Percentiles rank a stretch among this genome's conserved stretches.
phyloP scores from a whole-genome alignment of 352 stramenopile genomes.

The Phytophthora melonis region DNA sequence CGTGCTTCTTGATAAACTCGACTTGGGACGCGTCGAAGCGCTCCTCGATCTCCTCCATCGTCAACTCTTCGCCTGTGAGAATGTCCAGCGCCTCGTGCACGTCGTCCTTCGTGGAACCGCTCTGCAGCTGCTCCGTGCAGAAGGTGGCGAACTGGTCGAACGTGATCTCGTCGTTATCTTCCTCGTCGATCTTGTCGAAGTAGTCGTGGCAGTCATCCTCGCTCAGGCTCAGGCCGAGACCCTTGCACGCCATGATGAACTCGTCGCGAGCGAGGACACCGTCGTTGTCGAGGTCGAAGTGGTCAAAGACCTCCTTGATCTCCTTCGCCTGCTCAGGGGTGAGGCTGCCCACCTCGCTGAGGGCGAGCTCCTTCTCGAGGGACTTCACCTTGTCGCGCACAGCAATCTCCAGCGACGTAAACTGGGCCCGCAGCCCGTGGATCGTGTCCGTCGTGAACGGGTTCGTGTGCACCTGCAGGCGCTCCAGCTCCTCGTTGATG shows the following conservation, averaged over 20 bases:
- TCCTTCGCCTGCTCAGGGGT: constrained; percentile 86
- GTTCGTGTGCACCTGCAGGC: constrained; percentile 90
- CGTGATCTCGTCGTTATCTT: constrained; percentile 87
- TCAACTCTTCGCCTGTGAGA: constrained; percentile 76
- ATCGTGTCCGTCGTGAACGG: constrained; percentile 92
- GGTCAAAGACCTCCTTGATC: constrained; percentile 92
- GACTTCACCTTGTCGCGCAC: constrained; percentile 89
- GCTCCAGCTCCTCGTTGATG: constrained; percentile 85
- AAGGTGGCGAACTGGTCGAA: constrained; percentile 90
- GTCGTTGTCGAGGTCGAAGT: constrained; percentile 92
- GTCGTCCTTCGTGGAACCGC: constrained; percentile 84
- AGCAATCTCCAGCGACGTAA: constrained; percentile 81
- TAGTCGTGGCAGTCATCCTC: constrained; percentile 91
- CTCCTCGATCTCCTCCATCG: constrained; percentile 80
- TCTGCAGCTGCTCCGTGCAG: constrained; percentile 90
- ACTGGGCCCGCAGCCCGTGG: constrained; percentile 85
- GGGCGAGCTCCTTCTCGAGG: constrained; percentile 89
- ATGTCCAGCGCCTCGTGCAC: constrained; percentile 87
- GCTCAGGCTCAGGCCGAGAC: constrained; percentile 84
- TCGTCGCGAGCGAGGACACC: constrained; percentile 87
- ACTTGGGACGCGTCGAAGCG: constrained; percentile 79
- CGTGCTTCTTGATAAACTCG: constrained; percentile 87
- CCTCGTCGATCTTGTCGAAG: constrained; percentile 88
- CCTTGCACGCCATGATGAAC: constrained; percentile 93
- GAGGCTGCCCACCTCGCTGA: constrained; percentile 86